Evolutionary conservation across 2,329 filamentous ascomycete genomes (phyloP).

Genomic region (Fusarium luffae): DNA sequence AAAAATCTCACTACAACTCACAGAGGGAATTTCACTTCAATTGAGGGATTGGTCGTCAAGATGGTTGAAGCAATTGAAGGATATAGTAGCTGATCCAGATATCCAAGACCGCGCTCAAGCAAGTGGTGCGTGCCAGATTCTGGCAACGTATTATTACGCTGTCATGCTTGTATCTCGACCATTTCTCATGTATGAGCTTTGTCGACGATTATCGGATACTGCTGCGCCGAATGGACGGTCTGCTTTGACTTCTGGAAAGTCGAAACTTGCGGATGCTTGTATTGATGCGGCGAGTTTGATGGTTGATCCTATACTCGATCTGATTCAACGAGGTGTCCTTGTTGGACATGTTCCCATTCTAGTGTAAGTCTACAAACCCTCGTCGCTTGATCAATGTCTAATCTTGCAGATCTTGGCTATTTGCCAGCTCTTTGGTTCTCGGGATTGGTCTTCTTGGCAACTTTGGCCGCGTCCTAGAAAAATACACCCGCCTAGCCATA

Average conservation of each 20-base stretch:
- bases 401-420: conserved; percentile 61
- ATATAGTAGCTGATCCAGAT: conserved; percentile 45
- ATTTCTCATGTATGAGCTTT: conserved; percentile 67
- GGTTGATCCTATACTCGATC: conserved; percentile 60
- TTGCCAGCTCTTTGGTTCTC: conserved; percentile 63
- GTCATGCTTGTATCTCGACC: conserved; percentile 68
- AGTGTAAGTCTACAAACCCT: conserved; percentile 54
- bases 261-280: conserved; percentile 64
- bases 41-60: conserved; percentile 62
- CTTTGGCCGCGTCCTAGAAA: conserved; percentile 64
- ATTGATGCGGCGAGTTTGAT: conserved; percentile 66
- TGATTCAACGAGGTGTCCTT: conserved; percentile 56
- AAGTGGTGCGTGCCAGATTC: conserved; percentile 62
- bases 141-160: conserved; percentile 66
- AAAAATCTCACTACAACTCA: conserved; percentile 64
- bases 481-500: conserved; percentile 61
- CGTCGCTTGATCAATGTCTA: neutral
- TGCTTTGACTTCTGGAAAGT: conserved; percentile 55
- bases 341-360: conserved; percentile 61
- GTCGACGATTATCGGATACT: conserved; percentile 56
- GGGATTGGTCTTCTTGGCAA: conserved; percentile 63
- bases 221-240: conserved; percentile 23
- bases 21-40: conserved; percentile 64
- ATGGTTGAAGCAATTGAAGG: conserved; percentile 61
- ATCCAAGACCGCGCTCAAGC: conserved; percentile 46